Base-by-base conservation (phyloP, 805 yeast genomes). In the Starmerella cellae region DNA sequence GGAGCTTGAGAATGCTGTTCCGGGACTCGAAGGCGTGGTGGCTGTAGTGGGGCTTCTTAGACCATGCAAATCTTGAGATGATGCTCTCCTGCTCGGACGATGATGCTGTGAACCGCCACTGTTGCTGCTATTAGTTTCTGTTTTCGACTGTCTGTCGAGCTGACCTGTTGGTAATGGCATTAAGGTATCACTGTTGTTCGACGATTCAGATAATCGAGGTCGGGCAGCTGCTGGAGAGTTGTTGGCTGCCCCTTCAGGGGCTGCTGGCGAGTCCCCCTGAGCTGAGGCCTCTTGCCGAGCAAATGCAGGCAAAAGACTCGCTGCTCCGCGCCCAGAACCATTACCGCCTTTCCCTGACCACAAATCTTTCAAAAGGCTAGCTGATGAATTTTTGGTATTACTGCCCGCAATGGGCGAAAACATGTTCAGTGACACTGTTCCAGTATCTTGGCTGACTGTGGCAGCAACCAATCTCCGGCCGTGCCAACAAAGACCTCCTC, bases 401-500 rank as follows among this genome's bases (percentile, higher is more conserved):
- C 5, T 17, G 34, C 38, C 38, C 8, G 30, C 9, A 9, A 46
- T 66, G 1, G 69, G 57, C 1, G 66, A 61, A 41, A 57, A 66
- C 37, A 64, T 52, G 16, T 62, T 55, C 5, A 66, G 45, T 50
- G 64, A 48, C 16, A 52, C 45, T 3, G 42, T 41, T 16, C 46
- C 48, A 3, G 53, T 55, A 13, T 59, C 58, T 21, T 57, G 55
- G 26, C 47, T 43, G 3, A 58, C 60, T 1, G 59, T 56, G 1
- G 59, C 60, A 23, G 68, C 55, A 13, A 66, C 39, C 22, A 59
- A 53, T 16, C 42, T 38, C 24, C 61, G 56, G 11, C 61, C 61
- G 42, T 56, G 59, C 69, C 67, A 64, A n/a, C 51, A 51, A 51
- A 59, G 50, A 37, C 69, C 70, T 51, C 57, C 41, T 48, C 67